Evolutionary conservation across 2,329 filamentous ascomycete genomes (phyloP), one percentile per base, ranked within the genome.

Genomic region (Sodiomyces alkalinus): DNA sequence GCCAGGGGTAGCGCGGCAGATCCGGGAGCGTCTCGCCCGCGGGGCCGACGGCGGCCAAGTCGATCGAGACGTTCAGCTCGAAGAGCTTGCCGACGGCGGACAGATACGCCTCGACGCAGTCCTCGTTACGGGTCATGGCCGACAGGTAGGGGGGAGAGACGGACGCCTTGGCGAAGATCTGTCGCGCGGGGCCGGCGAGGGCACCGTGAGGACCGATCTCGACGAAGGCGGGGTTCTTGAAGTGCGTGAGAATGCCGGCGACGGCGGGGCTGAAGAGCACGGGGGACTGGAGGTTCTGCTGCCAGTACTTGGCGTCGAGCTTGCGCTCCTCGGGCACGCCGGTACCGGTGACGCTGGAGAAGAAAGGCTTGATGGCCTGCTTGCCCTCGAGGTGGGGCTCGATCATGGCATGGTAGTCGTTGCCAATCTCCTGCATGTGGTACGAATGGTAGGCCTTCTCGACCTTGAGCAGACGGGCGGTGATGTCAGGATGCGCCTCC

Each of bases 161-260:
- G 61, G n/a, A n/a, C 41, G 42, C 2, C n/a, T n/a, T 40, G 24
- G 31, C 60, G 11, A 63, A 41, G n/a, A 63, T 62, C 41, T 65
- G 58, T 37, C 62, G 60, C 28, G 64, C 48, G 0, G 62, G 62
- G 0, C 62, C 62, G 21, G 59, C 53, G 3, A 67, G 48, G 2
- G 59, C 62, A 3, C 58, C 49, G 35, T 66, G 62, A 1, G 62
- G 62, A 0, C 62, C 62, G 5, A 66, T 41, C 38, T 67, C 62
- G 7, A 66, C 37, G 11, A 62, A 46, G 43, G 51, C 49, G 7
- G 57, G 55, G 34, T 58, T 58, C 40, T 67, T 68, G 41, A 66
- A 50, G n/a, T 47, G 45, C 36, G 62, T 63, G 4, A 69, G 43
- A 0, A 43, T 49, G 1, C 49, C 56, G 2, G 60, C 60, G 2